Evolutionary conservation across 768 basidiomycete species (phyloP), one percentile per base, ranked within the genome.

Genomic region (Podaxis carcinomalis): DNA sequence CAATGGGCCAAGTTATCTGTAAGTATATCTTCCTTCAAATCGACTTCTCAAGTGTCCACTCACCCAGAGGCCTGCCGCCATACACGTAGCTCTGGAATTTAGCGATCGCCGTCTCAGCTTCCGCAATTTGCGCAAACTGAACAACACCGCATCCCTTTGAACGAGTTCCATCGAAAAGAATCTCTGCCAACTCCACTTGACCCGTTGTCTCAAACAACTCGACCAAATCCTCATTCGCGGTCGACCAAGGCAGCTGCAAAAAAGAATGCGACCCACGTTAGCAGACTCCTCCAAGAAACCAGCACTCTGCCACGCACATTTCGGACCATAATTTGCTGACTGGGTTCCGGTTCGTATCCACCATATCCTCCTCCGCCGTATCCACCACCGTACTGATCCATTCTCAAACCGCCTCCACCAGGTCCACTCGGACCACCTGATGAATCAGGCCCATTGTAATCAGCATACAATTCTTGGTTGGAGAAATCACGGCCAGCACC

Each of bases 201-300:
- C 95, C 96, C 0, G 95, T 97, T 36, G 96, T 99, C 78, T 98
- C 95, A 68, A 99, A 99, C 19, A 99, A 75, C 75, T 99, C 96
- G 21, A 99, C 95, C 47, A 99, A 78, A 72, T 99, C 96, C 72
- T 99, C 96, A 72, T 99, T 98, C 5, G 96, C 95, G 49, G 96
- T 99, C 9, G 96, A 98, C 95, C 95, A 99, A 1, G 96, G 96
- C 16, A 99, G 76, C 96, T 98, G 64, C 7, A 55, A 3, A 51
- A 51, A 23, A 36, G 11, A 40, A 59, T n/a, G 3, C 16, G 6
- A 35, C 11, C 19, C 42, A 19, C 19, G 14, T 42, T n/a, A 60
- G 50, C 39, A 37, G 10, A 39, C 44, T 16, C 46, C 35, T 5
- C 21, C 13, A 49, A 11, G 25, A 37, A 27, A 52, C n/a, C 35